Evolutionary conservation across 768 basidiomycete genomes (phyloP), one percentile per base, ranked within the genome.

Genomic region (Termitomyces sp.): DNA sequence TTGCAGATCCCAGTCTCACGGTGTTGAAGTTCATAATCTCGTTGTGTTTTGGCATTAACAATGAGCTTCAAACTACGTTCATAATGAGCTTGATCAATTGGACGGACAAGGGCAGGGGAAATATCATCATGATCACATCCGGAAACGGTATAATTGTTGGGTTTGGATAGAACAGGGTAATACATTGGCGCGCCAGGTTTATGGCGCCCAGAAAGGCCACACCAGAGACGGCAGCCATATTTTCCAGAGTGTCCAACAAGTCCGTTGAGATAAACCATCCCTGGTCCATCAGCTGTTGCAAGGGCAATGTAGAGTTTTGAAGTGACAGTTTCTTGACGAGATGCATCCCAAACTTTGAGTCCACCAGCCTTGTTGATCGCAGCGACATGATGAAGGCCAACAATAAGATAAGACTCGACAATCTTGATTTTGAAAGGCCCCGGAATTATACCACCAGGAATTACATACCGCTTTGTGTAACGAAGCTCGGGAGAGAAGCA

Each of bases 1-100:
- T 75, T 76, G n/a, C 62, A 61, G 1, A 81, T 74, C 0, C 79
- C 78, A 0, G 76, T 78, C 20, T 68, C 55, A 0, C 65, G 59
- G 0, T 70, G 64, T 3, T 50, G 12, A 3, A 40, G 22, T 38
- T 70, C 50, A 35, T 70, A 69, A 18, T 68, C 46, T 0, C 48
- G 48, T 6, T 69, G 56, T 38, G 68, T 74, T 15, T 46, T 56
- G 0, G 69, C 57, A 7, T 50, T 55, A 11, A 64, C 49, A 7
- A 72, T 60, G 24, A 16, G 40, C 5, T n/a, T 16, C 0, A 73
- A 64, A 54, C 51, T 28, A 1, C 38, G n/a, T 2, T 39, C 20
- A 48, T 71, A 74, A 0, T 48, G 24, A 1, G n/a, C 18, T 13
- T 32, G 36, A 51, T 62, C 58, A 49, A 60, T 55, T 13, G 53